Base-by-base conservation (phyloP, 805 yeast genomes). In the Nakazawaea ishiwadae region DNA sequence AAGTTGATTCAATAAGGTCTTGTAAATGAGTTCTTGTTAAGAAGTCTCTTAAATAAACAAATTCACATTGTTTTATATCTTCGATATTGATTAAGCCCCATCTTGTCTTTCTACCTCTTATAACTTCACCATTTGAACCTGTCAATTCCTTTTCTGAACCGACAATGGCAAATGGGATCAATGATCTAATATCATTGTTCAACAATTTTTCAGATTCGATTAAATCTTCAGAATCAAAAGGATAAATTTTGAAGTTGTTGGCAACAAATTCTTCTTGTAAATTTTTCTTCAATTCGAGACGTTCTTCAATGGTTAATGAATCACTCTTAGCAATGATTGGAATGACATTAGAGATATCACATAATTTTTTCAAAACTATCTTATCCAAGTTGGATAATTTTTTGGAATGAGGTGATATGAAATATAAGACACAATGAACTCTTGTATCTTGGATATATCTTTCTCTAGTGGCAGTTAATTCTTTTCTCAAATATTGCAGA, bases 311-410 rank as follows among this genome's bases (percentile, higher is more conserved):
- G 16, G 98, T 93, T 58, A 91, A 71, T 18, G 95, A 73, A 65
- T 91, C 99, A 21, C 95, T 74, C 67, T 93, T 91, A 47, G 96
- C 96, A 63, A 91, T 93, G 34, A 91, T 81, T 35, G 99, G 99
- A 40, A 93, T 85, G 39, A 91, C 96, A 59, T 91, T 91, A 46
- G 93, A 85, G 51, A 89, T 84, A 61, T 91, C 97, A 28, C 89
- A 73, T 47, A 91, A 72, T 65, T 85, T 87, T 60, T 78, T 84
- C 56, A 91, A 74, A 15, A 90, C 91, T 42, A 80, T 79, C 34
- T 88, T 68, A 62, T 91, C 99, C 52, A 93, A 70, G 28, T 84
- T 79, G 52, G 81, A 81, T 56, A 91, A 78, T n/a, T 93, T 93
- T 53, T 78, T 78, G 50, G 85, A 86, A 48, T 85, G 84, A 51